Base-by-base conservation (phyloP, 176 grass and related monocot genomes). In the Otatea glauca region DNA sequence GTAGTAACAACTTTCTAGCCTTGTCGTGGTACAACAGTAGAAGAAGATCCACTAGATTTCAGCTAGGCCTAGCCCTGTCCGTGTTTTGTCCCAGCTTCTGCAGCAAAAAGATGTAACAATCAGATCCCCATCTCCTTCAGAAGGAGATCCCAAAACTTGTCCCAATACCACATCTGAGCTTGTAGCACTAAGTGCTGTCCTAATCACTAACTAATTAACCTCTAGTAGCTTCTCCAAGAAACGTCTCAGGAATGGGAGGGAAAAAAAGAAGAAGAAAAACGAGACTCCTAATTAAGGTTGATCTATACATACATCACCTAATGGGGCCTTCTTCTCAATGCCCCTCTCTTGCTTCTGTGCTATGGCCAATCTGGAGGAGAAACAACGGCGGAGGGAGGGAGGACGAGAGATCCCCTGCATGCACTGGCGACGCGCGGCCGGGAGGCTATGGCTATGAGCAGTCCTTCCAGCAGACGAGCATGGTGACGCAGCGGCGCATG, bases 381-480 rank as follows among this genome's bases (percentile, higher is more conserved):
- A 61, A 38, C 88, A 0, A 18, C 70, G 11, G 60, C 4, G 38
- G 29, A 51, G 54, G 13, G 15, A 51, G 32, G 20, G 60, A 38
- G 5, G 23, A 1, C 2, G 68, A 34, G 23, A 47, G 81, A 77
- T 85, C 82, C 78, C 66, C 42, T 43, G 42, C 42, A 43, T 43
- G 42, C 42, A 7, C 42, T 39, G 6, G 55, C 43, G n/a, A 12
- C 44, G 35, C 53, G 58, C 25, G 64, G 27, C 53, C 41, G 14
- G 61, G 77, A 47, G 24, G 48, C 29, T 25, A 34, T n/a, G 34
- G 70, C 91, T 85, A 86, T 54, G 86, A 89, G 75, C 88, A 93
- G 72, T 97, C 94, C 81, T 92, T 91, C 94, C 94, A 97, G 87
- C 94, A 97, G 53, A 94, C 88, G 70, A 97, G 94, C 94, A 97